phyloP scores from a whole-genome alignment of 2,329 filamentous ascomycete genomes.

The Diplodia sapinea region DNA sequence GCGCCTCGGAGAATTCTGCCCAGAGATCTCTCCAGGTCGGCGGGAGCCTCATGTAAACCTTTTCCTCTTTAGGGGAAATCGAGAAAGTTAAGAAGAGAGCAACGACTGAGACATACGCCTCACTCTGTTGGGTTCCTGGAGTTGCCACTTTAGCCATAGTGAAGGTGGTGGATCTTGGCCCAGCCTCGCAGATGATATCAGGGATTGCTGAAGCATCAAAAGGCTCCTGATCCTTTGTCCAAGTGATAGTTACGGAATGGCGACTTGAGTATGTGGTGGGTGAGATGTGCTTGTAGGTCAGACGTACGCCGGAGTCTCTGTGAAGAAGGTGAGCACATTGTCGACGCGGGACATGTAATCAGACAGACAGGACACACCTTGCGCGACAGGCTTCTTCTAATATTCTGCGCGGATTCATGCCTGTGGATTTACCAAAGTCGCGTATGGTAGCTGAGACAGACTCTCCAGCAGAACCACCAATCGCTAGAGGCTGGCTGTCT shows the following conservation, averaged over 20 bases:
- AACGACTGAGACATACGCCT: conserved; percentile 81
- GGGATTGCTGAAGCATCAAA: conserved; percentile 51
- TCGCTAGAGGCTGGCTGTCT: conserved; percentile 48
- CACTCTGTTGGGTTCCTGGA: conserved; percentile 78
- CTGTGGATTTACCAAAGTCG: conserved; percentile 84
- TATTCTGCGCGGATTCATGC: conserved; percentile 74
- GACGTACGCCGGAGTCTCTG: conserved; percentile 72
- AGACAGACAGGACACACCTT: conserved; percentile 56
- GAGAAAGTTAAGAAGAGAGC: conserved; percentile 83
- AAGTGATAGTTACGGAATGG: conserved; percentile 74
- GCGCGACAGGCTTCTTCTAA: conserved; percentile 88
- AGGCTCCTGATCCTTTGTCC: conserved; percentile 74
- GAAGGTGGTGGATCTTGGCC: conserved; percentile 61
- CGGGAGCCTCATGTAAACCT: conserved; percentile 78
- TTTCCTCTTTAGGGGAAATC: conserved; percentile 82
- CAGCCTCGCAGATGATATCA: conserved; percentile 53
- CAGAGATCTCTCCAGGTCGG: conserved; percentile 84
- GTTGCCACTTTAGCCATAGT: conserved; percentile 78
- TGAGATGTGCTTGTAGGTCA: conserved; percentile 73
- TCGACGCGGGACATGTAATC: not conserved
- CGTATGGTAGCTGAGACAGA: conserved; percentile 67
- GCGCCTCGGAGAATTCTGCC: conserved; percentile 74
- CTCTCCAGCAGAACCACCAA: conserved; percentile 33
- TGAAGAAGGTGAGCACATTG: conserved; percentile 30
- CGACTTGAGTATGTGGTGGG: conserved; percentile 76